A percentile compares a stretch with the other conserved stretches of the same genome.
Conservation (phyloP, 495 filamentous ascomycete genomes). For the Friedmanniomyces endolithicus region DNA sequence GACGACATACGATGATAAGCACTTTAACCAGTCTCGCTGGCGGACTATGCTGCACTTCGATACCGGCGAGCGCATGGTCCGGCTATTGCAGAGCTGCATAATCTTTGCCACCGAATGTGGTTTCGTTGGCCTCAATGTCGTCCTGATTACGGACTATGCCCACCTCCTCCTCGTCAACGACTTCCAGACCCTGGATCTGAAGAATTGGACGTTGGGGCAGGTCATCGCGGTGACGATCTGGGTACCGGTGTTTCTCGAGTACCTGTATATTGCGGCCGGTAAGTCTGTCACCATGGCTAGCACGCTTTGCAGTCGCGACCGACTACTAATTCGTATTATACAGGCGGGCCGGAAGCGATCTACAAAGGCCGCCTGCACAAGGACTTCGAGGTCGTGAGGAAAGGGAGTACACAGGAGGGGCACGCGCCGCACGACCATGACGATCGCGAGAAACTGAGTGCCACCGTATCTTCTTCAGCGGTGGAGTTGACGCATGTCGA, state of each 20-base stretch:
- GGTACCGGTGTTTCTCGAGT: conserved; percentile 8
- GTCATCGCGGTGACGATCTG: conserved; percentile 7
- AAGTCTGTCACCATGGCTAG: background rate
- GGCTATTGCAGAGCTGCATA: background rate
- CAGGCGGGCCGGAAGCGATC: background rate
- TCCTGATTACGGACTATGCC: conserved; percentile 6
- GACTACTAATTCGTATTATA: no score
- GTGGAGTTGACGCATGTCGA: background rate
- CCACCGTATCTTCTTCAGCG: background rate
- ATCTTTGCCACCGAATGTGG: background rate
- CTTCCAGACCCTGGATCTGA: conserved; percentile 3
- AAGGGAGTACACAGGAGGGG: background rate
- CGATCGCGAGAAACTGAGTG: background rate
- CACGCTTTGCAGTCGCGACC: no score
- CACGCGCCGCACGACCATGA: background rate
- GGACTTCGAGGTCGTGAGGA: background rate
- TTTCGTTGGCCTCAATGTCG: conserved; percentile 1
- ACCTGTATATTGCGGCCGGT: background rate
- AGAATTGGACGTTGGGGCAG: conserved; percentile 3
- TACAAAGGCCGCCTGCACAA: background rate
- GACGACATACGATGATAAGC: background rate
- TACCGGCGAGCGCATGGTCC: background rate
- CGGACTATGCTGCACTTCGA: background rate
- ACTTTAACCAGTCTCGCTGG: background rate
- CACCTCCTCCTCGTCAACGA: background rate